phyloP scores from a whole-genome alignment of 2,329 filamentous ascomycete species.

The Aspergillus sp. region DNA sequence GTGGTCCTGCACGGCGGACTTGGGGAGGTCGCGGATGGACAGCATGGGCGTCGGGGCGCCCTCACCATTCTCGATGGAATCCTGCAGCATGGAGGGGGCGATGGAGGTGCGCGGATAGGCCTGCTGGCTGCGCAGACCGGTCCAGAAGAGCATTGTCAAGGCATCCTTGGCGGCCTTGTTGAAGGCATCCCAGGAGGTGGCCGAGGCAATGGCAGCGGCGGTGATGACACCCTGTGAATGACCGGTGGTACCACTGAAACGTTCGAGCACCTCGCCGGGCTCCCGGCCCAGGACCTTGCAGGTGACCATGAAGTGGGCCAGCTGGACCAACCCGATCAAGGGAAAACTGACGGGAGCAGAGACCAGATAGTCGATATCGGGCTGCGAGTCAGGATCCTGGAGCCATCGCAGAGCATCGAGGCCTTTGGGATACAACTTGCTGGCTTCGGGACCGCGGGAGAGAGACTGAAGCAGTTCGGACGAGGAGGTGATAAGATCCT shows the following conservation, averaged over 20 bases:
- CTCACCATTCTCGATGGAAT: constrained; percentile 89
- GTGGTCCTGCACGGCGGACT: constrained; percentile 85
- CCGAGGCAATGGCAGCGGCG: constrained; percentile 81
- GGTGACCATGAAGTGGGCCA: constrained; percentile 90
- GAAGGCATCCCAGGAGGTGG: constrained; percentile 89
- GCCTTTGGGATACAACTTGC: constrained; percentile 97
- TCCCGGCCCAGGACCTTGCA: constrained; percentile 85
- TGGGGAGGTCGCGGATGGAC: constrained; percentile 86
- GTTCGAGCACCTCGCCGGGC: constrained; percentile 77
- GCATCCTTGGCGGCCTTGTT: constrained; percentile 69
- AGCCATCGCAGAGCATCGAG: constrained; percentile 92
- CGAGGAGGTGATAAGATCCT: constrained; percentile 70
- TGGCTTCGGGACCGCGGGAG: constrained; percentile 72
- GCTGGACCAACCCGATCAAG: constrained; percentile 88
- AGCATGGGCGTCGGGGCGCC: constrained; percentile 96
- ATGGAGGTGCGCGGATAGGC: constrained; percentile 93
- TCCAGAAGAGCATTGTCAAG: constrained; percentile 95
- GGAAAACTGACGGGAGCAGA: constrained; percentile 94
- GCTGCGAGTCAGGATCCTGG: constrained; percentile 77
- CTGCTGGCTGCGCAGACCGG: constrained; percentile 92
- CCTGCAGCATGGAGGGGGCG: constrained; percentile 79
- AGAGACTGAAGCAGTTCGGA: constrained; percentile 82
- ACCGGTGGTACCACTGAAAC: constrained; percentile 80
- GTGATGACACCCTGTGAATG: constrained; percentile 96
- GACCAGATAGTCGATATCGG: constrained; percentile 87